Evolutionary conservation across 305 asterid species (phyloP).

Genomic region (Fraxinus ornus): DNA sequence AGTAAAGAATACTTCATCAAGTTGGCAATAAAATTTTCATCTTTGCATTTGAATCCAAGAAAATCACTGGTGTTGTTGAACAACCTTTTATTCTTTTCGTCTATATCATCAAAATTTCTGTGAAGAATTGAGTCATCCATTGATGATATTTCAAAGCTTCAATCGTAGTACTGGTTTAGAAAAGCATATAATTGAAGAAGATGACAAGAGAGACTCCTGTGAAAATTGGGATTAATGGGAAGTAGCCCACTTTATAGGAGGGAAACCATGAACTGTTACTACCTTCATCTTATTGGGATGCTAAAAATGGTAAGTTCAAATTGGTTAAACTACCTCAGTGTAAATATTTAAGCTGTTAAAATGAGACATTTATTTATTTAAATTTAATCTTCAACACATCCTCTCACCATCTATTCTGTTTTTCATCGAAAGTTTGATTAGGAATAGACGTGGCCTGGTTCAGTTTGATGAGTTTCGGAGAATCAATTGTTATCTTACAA

Average conservation of each 20-base stretch:
- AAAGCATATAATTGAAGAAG: background rate
- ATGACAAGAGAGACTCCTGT: constrained; percentile 18
- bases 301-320: constrained; percentile 33
- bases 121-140: constrained; percentile 40
- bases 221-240: constrained; percentile 11
- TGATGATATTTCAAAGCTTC: constrained; percentile 26
- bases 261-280: background rate
- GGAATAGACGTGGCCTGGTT: too few relatives aligned
- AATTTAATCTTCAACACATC: background rate
- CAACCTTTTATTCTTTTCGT: constrained; percentile 16
- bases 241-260: constrained; percentile 31
- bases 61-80: constrained; percentile 16
- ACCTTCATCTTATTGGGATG: constrained; percentile 35
- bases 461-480: background rate
- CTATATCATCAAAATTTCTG: constrained; percentile 23
- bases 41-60: constrained; percentile 8
- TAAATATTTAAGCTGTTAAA: constrained; percentile 1
- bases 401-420: background rate
- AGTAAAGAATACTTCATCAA: constrained; percentile 33
- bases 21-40: constrained; percentile 21
- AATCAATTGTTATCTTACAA: background rate
- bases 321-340: constrained; percentile 10
- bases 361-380: background rate
- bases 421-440: background rate
- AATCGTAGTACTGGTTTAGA: background rate